phyloP scores from a whole-genome alignment of 306 rosid genomes.

The Castanea crenata region DNA sequence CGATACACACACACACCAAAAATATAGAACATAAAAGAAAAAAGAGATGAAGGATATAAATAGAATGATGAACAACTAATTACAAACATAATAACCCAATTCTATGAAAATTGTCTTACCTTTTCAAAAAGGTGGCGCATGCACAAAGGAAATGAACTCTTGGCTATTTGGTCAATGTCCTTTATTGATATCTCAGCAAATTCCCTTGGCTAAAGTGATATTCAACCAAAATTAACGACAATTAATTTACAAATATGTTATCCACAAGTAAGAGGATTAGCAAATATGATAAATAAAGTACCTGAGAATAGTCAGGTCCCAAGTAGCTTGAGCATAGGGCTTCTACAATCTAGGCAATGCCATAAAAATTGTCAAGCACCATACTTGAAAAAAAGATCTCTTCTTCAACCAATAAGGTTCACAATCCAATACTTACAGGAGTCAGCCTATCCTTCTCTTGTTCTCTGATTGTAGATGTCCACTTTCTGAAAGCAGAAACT shows the following conservation, averaged over 20 bases:
- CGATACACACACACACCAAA: neutral
- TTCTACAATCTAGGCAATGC: slow-evolving; percentile 74
- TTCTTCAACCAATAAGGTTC: neutral
- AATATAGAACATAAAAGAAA: neutral
- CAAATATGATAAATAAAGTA: slow-evolving; percentile 30
- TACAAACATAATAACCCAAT: slow-evolving; percentile 12
- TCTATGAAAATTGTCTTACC: slow-evolving; percentile 43
- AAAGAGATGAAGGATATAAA: slow-evolving; percentile 1
- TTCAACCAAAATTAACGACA: slow-evolving; percentile 18
- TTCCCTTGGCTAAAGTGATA: slow-evolving; percentile 65
- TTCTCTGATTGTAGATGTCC: slow-evolving; percentile 79
- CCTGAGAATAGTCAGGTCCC: slow-evolving; percentile 93
- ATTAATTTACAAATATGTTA: slow-evolving; percentile 19
- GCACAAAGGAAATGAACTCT: slow-evolving; percentile 91
- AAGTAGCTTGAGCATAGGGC: slow-evolving; percentile 77
- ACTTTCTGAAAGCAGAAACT: slow-evolving; percentile 68
- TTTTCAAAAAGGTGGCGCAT: slow-evolving; percentile 93
- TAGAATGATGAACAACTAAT: neutral
- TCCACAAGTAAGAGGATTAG: slow-evolving; percentile 4
- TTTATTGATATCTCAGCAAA: slow-evolving; percentile 63
- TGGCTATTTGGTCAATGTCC: slow-evolving; percentile 78
- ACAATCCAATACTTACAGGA: slow-evolving; percentile 63
- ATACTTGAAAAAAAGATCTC: slow-evolving; percentile 7
- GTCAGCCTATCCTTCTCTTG: slow-evolving; percentile 77
- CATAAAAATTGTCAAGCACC: slow-evolving; percentile 30